phyloP scores from a whole-genome alignment of 1,284 basidiomycete genomes.

The Ustilago trichophora region DNA sequence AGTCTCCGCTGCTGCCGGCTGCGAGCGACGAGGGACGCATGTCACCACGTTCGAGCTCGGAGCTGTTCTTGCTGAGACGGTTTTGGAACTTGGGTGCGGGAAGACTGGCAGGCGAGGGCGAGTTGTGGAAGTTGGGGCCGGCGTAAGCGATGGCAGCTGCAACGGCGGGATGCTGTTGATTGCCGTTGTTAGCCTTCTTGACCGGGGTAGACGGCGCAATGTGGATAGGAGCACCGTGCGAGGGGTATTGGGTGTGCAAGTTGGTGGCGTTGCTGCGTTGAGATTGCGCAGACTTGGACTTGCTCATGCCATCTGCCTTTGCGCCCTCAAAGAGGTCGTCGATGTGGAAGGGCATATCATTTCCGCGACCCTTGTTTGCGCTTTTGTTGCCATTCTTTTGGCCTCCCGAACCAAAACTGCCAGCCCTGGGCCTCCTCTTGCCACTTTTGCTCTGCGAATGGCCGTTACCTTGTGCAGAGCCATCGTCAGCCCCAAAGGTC shows the following conservation, averaged over 20 bases:
- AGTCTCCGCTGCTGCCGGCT: slow-evolving; percentile 30
- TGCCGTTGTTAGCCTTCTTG: slow-evolving; percentile 32
- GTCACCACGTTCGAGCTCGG: slow-evolving; percentile 18
- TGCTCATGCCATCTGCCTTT: slow-evolving; percentile 17
- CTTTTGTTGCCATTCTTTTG: slow-evolving; percentile 25
- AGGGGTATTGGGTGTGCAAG: slow-evolving; percentile 19
- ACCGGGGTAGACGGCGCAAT: slow-evolving; percentile 38
- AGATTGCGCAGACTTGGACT: slow-evolving; percentile 23
- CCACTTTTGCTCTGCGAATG: too few relatives aligned
- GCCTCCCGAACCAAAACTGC: slow-evolving; percentile 39
- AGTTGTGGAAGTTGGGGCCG: slow-evolving; percentile 62
- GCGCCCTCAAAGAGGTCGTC: slow-evolving; percentile 46
- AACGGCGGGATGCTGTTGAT: slow-evolving; percentile 35
- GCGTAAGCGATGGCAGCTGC: slow-evolving; percentile 53
- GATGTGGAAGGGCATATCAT: slow-evolving; percentile 39
- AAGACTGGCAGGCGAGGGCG: slow-evolving; percentile 58
- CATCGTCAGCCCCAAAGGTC: slow-evolving; percentile 46
- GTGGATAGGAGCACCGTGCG: slow-evolving; percentile 39
- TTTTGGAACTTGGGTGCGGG: slow-evolving; percentile 57
- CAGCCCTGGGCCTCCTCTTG: slow-evolving; percentile 33
- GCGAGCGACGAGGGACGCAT: slow-evolving; percentile 32
- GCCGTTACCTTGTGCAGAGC: slow-evolving; percentile 2
- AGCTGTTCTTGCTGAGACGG: slow-evolving; percentile 37
- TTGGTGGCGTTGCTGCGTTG: slow-evolving; percentile 21
- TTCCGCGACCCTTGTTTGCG: slow-evolving; percentile 19